Evolutionary conservation across 2,329 filamentous ascomycete species (phyloP), one percentile per base, ranked within the genome.

Genomic region (Penicillium crustosum): DNA sequence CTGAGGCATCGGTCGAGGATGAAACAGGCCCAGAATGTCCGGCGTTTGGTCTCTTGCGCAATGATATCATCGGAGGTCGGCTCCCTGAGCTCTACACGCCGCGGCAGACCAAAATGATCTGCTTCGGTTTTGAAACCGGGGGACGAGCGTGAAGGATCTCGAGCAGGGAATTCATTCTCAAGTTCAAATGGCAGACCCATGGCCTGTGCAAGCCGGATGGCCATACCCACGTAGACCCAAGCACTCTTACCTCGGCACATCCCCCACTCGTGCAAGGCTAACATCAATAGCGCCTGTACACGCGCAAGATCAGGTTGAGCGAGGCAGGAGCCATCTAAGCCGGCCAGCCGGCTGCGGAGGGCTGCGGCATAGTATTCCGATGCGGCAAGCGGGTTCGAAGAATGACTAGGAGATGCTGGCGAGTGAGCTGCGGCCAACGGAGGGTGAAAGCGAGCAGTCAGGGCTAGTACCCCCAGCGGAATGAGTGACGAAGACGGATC

Each of bases 1-100:
- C 81, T 83, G 27, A 84, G 63, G 59, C 81, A 83, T 4, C 82
- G 77, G 68, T 85, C 83, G 66, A 85, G 73, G 49, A 83, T 80
- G 65, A 82, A 84, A 62, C 82, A 84, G 51, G 81, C 82, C 82
- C 83, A 85, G 61, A 84, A 83, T 0, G 82, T 84, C 6, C 83
- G 78, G 17, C 83, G 78, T 58, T 78, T 76, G 3, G 81, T 81
- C 65, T 86, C 83, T 58, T 81, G 80, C 17, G 78, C 71, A 48
- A 85, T 81, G 48, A 83, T 79, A 36, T 77, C 77, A 55, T 84
- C 80, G 3, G 67, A 73, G 4, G 63, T 75, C 54, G 70, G 71
- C 27, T 76, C 75, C 41, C 68, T 73, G n/a, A 65, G 63, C n/a
- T 74, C 74, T 10, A 61, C 57, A 1, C 73, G 70, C 13, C 70